phyloP scores from a whole-genome alignment of 2,329 filamentous ascomycete species.

The Immersiporthe knoxdaviesiana region DNA sequence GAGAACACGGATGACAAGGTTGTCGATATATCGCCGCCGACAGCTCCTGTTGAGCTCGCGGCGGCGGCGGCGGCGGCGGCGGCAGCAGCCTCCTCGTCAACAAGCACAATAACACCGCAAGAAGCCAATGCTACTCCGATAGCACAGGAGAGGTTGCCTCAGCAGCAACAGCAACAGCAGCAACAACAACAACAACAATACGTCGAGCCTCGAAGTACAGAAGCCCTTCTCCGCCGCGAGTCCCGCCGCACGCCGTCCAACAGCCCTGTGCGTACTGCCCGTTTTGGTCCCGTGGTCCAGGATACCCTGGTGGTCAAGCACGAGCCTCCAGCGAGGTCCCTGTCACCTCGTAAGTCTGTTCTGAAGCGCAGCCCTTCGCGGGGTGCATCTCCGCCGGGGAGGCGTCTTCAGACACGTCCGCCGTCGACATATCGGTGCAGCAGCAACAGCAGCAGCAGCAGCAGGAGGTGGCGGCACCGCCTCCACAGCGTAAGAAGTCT shows the following conservation, averaged over 20 bases:
- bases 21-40: neutral
- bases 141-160: constrained; percentile 15
- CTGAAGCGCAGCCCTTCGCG: constrained; percentile 66
- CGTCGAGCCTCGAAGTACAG: constrained; percentile 23
- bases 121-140: constrained; percentile 19
- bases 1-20: constrained; percentile 24
- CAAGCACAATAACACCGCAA: constrained; percentile 5
- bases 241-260: constrained; percentile 50
- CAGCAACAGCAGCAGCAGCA: neutral
- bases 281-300: constrained; percentile 63
- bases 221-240: constrained; percentile 32
- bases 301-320: constrained; percentile 64
- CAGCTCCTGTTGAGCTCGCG: constrained; percentile 23
- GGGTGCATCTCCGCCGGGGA: constrained; percentile 55
- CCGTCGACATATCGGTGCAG: constrained; percentile 37
- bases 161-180: constrained; percentile 1
- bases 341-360: constrained; percentile 78
- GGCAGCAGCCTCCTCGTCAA: too few relatives aligned
- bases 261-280: constrained; percentile 70
- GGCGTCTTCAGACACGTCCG: constrained; percentile 48
- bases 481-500: constrained; percentile 60
- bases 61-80: neutral
- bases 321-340: constrained; percentile 69
- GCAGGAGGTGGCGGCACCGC: constrained; percentile 36
- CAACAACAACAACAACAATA: neutral